These are phyloP conservation scores for Claviceps humidiphila DNA, from an alignment of 2,329 filamentous ascomycete species.

Conservation along the genomic window DNA sequence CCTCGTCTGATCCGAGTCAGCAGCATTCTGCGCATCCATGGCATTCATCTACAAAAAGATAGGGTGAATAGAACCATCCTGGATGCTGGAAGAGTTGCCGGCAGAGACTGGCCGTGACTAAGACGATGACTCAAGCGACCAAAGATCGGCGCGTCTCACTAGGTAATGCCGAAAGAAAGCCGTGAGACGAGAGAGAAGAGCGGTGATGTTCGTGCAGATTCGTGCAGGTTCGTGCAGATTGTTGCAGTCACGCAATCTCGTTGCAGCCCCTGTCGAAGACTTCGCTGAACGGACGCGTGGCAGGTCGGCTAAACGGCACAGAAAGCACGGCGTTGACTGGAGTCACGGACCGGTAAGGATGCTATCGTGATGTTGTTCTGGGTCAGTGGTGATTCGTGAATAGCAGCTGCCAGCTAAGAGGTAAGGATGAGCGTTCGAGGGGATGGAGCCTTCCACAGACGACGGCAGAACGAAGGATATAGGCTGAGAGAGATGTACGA, in stretches of 20 bases:
- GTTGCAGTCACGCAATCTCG: slow-evolving; percentile 4
- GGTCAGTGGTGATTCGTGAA: background rate
- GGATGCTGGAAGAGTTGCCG: slow-evolving; percentile 20
- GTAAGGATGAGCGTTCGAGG: background rate
- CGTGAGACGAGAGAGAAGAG: background rate
- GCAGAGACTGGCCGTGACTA: slow-evolving; percentile 5
- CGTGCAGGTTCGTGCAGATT: too few species aligned
- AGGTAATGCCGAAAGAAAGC: background rate
- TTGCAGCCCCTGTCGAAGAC: slow-evolving; percentile 6
- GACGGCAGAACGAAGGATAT: background rate
- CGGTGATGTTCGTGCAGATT: background rate
- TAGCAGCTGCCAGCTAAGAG: background rate
- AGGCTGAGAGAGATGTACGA: background rate
- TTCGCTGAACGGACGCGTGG: background rate
- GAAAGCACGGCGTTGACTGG: background rate
- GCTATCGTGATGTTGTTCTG: background rate
- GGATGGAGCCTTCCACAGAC: background rate
- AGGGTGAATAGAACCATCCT: slow-evolving; percentile 46
- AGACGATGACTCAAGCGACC: slow-evolving; percentile 1
- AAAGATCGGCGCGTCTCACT: background rate
- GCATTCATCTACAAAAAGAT: slow-evolving; percentile 43
- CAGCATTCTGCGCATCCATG: slow-evolving; percentile 58
- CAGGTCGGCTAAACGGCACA: background rate
- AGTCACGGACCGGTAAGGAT: background rate
- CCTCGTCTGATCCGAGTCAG: slow-evolving; percentile 48